These are phyloP conservation scores for Globisporangium echinulatum DNA, from an alignment of 352 stramenopile genomes.

Conservation along the genomic window DNA sequence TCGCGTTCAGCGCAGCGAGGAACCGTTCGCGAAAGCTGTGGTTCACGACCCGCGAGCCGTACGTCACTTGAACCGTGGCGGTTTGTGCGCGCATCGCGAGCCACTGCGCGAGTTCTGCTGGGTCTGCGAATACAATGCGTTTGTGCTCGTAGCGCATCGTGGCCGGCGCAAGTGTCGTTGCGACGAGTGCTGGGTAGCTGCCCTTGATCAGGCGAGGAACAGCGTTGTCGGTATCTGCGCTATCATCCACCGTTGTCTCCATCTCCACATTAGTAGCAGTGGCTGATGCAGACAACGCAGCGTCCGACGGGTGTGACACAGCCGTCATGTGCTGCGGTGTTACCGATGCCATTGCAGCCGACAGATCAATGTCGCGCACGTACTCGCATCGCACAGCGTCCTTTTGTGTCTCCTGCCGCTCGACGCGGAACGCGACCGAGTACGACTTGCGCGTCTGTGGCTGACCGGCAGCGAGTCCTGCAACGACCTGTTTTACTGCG, in stretches of 20 bases:
- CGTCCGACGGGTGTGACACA: no score
- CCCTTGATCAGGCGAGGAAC: slow-evolving; percentile 30
- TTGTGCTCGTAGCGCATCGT: slow-evolving; percentile 13
- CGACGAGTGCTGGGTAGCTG: slow-evolving; percentile 19
- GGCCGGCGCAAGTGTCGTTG: slow-evolving; percentile 22
- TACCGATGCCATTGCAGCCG: not conserved
- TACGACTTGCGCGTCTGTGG: slow-evolving; percentile 7
- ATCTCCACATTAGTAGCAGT: no score
- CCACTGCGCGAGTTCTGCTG: not conserved
- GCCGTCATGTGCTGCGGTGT: not conserved
- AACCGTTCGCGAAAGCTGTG: slow-evolving; percentile 3
- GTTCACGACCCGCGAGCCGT: not conserved
- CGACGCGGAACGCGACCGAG: slow-evolving; percentile 12
- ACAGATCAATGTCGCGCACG: slow-evolving; percentile 2
- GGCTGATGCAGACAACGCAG: no score
- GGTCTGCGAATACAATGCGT: not conserved
- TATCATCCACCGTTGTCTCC: no score
- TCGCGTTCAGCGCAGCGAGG: slow-evolving; percentile 13
- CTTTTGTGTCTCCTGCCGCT: slow-evolving; percentile 7
- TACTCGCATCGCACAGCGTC: slow-evolving; percentile 7
- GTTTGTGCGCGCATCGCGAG: slow-evolving; percentile 13
- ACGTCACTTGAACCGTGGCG: slow-evolving; percentile 15
- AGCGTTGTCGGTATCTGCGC: not conserved
- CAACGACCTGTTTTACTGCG: not conserved
- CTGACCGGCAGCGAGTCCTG: not conserved